A percentile compares a stretch with the other conserved stretches of the same genome.
phyloP scores from a whole-genome alignment of 2,329 filamentous ascomycete genomes.

The Colletotrichum salicis region DNA sequence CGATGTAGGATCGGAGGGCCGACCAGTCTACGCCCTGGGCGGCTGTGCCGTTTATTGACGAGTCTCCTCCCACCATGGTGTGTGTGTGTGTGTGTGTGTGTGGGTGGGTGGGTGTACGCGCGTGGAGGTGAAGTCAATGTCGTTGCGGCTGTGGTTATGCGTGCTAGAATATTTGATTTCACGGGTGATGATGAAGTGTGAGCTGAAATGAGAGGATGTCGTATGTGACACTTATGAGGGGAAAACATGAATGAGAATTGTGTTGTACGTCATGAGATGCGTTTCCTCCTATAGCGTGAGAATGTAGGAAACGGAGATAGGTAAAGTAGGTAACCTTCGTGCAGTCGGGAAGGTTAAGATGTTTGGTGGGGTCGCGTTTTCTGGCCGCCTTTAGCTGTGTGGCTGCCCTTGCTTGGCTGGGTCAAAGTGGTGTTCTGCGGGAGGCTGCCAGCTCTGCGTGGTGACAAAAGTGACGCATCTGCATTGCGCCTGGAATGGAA shows the following conservation, averaged over 20 bases:
- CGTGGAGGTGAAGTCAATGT: neutral
- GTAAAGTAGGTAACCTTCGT: neutral
- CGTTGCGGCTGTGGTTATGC: neutral
- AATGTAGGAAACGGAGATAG: neutral
- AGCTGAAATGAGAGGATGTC: neutral
- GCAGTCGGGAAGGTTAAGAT: neutral
- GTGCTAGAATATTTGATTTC: neutral
- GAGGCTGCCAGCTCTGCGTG: neutral
- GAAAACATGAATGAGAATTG: neutral
- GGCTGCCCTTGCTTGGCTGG: neutral
- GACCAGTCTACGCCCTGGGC: slow-evolving; percentile 42
- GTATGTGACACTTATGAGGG: neutral
- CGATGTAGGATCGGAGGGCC: slow-evolving; percentile 53
- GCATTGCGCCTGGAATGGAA: neutral
- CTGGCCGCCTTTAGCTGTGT: neutral
- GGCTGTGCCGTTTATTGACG: neutral
- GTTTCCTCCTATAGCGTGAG: no score
- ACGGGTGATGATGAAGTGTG: neutral
- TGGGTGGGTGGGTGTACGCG: neutral
- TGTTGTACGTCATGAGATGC: neutral
- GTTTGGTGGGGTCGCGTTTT: slow-evolving; percentile 3
- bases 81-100: neutral
- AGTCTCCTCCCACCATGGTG: neutral
- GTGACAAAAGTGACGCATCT: neutral
- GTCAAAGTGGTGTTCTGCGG: neutral